A percentile compares a stretch with the other conserved stretches of the same genome.
Conservation (phyloP, 257 asterid genomes). For the Lycium ferocissimum region DNA sequence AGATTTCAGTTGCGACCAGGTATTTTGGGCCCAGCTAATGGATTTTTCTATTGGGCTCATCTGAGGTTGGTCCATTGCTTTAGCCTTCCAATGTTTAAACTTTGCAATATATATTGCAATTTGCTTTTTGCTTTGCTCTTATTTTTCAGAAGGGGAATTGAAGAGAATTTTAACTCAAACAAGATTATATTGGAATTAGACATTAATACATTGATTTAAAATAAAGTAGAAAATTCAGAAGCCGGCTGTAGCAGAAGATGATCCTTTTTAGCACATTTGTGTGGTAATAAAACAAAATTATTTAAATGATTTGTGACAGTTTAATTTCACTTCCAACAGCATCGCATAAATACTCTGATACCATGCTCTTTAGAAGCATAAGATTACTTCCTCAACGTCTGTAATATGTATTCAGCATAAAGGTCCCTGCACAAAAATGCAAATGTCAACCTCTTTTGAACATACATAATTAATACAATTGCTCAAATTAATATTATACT, state of each 20-base stretch:
- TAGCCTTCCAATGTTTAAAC: background rate
- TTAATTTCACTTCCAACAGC: background rate
- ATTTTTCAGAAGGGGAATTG: background rate
- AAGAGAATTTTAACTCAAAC: background rate
- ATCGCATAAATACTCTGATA: background rate
- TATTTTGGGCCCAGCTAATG: background rate
- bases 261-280: background rate
- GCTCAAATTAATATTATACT: background rate
- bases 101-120: no score
- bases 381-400: constrained; percentile 44
- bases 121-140: background rate
- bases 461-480: background rate
- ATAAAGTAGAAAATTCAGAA: background rate
- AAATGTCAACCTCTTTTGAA: background rate
- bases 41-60: background rate
- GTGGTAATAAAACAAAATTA: background rate
- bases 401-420: constrained; percentile 51
- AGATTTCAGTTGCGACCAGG: background rate
- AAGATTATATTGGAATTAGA: background rate
- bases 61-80: background rate
- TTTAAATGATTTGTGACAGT: background rate
- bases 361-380: background rate
- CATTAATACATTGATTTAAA: background rate
- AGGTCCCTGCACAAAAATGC: constrained; percentile 46
- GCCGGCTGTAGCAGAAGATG: background rate